A percentile compares a stretch with the other conserved stretches of the same genome.
These are phyloP conservation scores for Cadophora gregata DNA, from an alignment of 2,329 filamentous ascomycete genomes.

Conservation along the genomic window DNA sequence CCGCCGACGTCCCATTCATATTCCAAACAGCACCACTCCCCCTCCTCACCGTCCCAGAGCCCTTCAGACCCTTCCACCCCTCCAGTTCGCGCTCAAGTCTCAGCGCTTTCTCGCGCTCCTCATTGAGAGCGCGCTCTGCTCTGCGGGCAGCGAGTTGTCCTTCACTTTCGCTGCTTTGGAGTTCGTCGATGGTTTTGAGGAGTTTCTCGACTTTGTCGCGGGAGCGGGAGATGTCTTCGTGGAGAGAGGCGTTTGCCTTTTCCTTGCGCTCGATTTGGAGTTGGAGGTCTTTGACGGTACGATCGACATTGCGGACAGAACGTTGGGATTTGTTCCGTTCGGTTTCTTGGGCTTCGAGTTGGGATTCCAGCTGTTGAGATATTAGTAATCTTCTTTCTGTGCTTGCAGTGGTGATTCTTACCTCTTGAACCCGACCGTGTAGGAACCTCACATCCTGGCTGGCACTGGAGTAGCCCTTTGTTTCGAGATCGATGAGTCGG, in stretches of 20 bases:
- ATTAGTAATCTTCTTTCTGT: slow-evolving; percentile 25
- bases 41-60: slow-evolving; percentile 33
- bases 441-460: slow-evolving; percentile 96
- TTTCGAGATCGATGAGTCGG: slow-evolving; percentile 89
- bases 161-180: slow-evolving; percentile 84
- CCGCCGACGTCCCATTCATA: slow-evolving; percentile 30
- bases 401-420: slow-evolving; percentile 54
- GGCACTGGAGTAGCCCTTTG: slow-evolving; percentile 92
- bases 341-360: slow-evolving; percentile 82
- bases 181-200: slow-evolving; percentile 88
- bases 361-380: slow-evolving; percentile 77
- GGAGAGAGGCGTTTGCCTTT: slow-evolving; percentile 79
- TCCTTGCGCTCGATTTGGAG: slow-evolving; percentile 91
- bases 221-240: slow-evolving; percentile 82
- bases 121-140: slow-evolving; percentile 86
- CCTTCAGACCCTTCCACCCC: slow-evolving; percentile 74
- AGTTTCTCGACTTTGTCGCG: slow-evolving; percentile 92
- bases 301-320: slow-evolving; percentile 89
- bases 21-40: slow-evolving; percentile 29
- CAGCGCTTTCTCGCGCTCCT: slow-evolving; percentile 82
- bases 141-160: slow-evolving; percentile 82
- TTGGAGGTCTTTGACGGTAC: slow-evolving; percentile 91
- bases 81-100: slow-evolving; percentile 89
- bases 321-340: slow-evolving; percentile 82
- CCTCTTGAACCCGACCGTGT: slow-evolving; percentile 93